Percentiles rank a stretch among this genome's conserved stretches.
Conservation (phyloP, 192 early-diverging fungal species). For the Rhizoclosmatium sp. region DNA sequence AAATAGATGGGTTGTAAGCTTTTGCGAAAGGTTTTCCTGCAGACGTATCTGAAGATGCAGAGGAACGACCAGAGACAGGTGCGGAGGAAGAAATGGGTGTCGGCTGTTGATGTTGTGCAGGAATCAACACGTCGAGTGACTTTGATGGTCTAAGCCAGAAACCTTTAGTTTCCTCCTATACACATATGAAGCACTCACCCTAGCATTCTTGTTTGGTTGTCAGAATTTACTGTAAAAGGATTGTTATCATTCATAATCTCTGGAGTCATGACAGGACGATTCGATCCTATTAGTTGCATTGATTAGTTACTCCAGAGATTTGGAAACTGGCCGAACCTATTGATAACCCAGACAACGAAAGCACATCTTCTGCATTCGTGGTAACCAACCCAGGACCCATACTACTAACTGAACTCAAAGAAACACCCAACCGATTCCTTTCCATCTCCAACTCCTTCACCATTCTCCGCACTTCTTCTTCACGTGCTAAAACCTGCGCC, state of each 20-base stretch:
- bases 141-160: no score
- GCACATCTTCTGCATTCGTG: neutral
- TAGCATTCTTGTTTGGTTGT: no score
- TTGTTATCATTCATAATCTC: no score
- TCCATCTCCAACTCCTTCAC: neutral
- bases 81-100: neutral
- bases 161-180: no score
- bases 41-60: neutral
- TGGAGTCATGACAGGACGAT: neutral
- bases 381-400: neutral
- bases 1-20: no score
- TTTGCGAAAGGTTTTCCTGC: no score
- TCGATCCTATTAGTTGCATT: neutral
- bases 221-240: no score
- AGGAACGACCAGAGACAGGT: neutral
- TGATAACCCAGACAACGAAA: neutral
- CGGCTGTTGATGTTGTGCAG: neutral
- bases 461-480: conserved; percentile 35
- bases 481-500: conserved; percentile 19
- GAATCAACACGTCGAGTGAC: no score
- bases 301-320: neutral
- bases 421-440: neutral
- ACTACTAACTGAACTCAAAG: neutral
- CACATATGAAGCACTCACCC: no score
- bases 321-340: neutral